Base-by-base conservation (phyloP, 768 basidiomycete genomes). In the Naganishia antarctica region DNA sequence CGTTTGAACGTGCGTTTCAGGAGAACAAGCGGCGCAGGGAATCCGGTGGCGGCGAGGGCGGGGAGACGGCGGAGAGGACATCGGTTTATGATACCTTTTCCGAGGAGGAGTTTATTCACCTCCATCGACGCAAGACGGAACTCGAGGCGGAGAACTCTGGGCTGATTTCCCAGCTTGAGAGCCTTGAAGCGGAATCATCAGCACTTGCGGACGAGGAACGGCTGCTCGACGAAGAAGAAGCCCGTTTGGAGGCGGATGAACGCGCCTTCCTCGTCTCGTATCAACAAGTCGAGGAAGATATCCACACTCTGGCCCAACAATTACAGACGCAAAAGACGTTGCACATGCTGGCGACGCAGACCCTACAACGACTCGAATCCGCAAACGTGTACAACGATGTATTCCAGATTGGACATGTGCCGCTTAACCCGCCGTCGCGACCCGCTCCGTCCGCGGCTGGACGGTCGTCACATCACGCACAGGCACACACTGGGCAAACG, bases 1-100 rank as follows among this genome's bases (percentile, higher is more conserved):
- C 90, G 0, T 97, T 93, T 72, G 91, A 94, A 76, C 87, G 87
- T 74, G 89, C 92, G 68, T 60, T 40, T 65, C 66, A 31, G 68
- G 69, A 60, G 40, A 61, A 16, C 64, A 29, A 83, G 80, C 87
- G 84, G 79, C 88, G 91, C 50, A 85, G 85, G 68, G 71, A 72
- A 37, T 61, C 65, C 44, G 72, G 73, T 60, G 73, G 70, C 16
- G 53, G n/a, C 4, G 9, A 16, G 23, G 4, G 11, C 28, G 25
- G 53, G 67, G 63, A 13, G 66, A 71, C 12, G 70, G 68, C 9
- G 73, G 71, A 40, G 71, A 71, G 70, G 47, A 50, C 45, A 13
- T 48, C 61, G 13, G 63, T 44, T 2, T 43, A 47, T 40, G 63
- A 65, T 48, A 44, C 37, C 44, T 58, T 34, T 18, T 31, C 43